These are phyloP conservation scores for Eucalyptus regnans DNA, from an alignment of 345 rosid genomes.

Conservation along the genomic window DNA sequence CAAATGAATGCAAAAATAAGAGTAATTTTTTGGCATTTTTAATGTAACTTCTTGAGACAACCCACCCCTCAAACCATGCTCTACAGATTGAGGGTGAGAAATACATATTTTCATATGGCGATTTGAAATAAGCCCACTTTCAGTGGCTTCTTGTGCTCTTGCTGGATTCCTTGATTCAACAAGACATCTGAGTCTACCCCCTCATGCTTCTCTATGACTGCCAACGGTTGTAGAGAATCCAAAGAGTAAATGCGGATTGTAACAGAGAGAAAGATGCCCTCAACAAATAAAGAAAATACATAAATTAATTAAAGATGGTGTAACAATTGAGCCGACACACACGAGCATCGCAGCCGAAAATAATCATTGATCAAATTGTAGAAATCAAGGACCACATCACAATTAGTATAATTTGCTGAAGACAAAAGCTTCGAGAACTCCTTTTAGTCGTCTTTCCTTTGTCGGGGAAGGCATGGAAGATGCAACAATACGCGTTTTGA, in stretches of 20 bases:
- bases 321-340: background rate
- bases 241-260: background rate
- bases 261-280: background rate
- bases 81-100: background rate
- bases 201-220: background rate
- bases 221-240: background rate
- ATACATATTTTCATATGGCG: background rate
- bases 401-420: background rate
- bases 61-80: background rate
- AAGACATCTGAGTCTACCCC: background rate
- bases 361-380: background rate
- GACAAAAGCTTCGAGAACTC: background rate
- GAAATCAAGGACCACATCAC: background rate
- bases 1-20: background rate
- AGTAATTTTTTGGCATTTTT: background rate
- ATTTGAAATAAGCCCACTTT: background rate
- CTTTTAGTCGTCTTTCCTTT: background rate
- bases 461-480: background rate
- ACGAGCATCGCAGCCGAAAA: background rate
- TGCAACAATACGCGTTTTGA: background rate
- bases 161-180: background rate
- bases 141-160: background rate
- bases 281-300: background rate
- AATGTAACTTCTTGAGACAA: background rate
- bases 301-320: background rate